Base-by-base conservation (phyloP, 495 filamentous ascomycete species). In the Penicillium canariense region DNA sequence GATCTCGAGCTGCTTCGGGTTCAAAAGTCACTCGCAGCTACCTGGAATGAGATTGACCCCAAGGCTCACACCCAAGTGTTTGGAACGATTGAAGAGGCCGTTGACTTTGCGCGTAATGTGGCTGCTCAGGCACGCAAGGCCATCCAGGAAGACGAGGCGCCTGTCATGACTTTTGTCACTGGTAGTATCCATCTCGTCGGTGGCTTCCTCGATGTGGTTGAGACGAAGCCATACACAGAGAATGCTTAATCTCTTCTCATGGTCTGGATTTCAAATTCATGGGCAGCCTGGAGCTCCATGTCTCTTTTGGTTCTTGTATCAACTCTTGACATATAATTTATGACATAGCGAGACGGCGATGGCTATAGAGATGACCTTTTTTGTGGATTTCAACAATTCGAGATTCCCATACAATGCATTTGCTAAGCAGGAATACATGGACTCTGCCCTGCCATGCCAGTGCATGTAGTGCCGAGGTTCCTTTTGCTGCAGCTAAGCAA, bases 131-230 rank as follows among this genome's bases (percentile, higher is more conserved):
- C 72, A 50, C 65, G 59, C 25, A 63, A 56, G n/a, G 57, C 53
- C 17, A 39, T 67, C 0, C 65, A 54, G 18, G 56, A 68, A 8
- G 67, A 73, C 22, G 74, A 74, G 52, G 60, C 71, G 1, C 69
- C 73, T 15, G 72, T 78, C 10, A 77, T 76, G 77, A 74, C 77
- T 5, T 72, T 81, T 62, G 78, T 90, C 27, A 97, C 93, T 17
- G 93, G 93, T 5, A 96, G 91, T 66, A 77, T 96, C 54, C 90
- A 96, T 74, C 78, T 97, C 8, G 89, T 96, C 1, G 91, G 93
- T 4, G 87, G 88, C 0, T 75, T 91, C 53, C 69, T 97, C 26
- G 87, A 88, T 67, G 83, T 87, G 5, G 73, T 97, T 46, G 89
- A 91, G 64, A 79, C 75, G n/a, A 78, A 78, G 44, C 70, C 73